phyloP scores from a whole-genome alignment of 306 rosid species.

The Trifolium fragiferum region DNA sequence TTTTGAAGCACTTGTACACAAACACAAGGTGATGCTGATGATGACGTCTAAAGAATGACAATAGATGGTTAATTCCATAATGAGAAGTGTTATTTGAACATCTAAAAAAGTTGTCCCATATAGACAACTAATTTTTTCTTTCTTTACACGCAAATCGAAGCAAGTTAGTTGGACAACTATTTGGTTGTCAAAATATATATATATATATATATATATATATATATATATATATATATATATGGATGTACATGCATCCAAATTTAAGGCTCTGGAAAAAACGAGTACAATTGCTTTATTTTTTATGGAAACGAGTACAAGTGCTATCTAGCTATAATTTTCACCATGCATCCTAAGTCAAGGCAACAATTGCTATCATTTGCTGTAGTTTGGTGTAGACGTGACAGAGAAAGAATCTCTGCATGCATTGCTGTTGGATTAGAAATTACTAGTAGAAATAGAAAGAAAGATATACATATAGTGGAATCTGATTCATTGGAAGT shows the following conservation, averaged over 20 bases:
- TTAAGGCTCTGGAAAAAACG: constrained; percentile 20
- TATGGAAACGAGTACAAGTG: not conserved
- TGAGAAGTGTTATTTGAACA: too few species aligned
- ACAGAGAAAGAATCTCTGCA: constrained; percentile 37
- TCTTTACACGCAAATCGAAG: too few species aligned
- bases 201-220: too few species aligned
- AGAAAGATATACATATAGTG: constrained; percentile 1
- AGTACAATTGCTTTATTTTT: too few species aligned
- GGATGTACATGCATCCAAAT: constrained; percentile 37
- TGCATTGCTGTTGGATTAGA: constrained; percentile 29
- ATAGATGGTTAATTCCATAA: constrained; percentile 21
- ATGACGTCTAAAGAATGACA: constrained; percentile 30
- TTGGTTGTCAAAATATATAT: too few species aligned
- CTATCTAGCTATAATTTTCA: constrained; percentile 2
- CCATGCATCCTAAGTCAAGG: constrained; percentile 15
- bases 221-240: too few species aligned
- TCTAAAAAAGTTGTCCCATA: too few species aligned
- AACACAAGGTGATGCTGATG: constrained; percentile 16
- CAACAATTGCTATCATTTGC: constrained; percentile 25
- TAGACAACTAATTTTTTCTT: too few species aligned
- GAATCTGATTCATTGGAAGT: constrained; percentile 51
- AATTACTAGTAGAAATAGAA: constrained; percentile 4
- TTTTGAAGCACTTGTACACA: constrained; percentile 26
- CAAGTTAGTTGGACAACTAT: too few species aligned
- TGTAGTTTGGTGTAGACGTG: constrained; percentile 43